These are phyloP conservation scores for Saccharomycopsis oosterbeekiorum DNA, from an alignment of 805 yeast genomes.

Conservation along the genomic window DNA sequence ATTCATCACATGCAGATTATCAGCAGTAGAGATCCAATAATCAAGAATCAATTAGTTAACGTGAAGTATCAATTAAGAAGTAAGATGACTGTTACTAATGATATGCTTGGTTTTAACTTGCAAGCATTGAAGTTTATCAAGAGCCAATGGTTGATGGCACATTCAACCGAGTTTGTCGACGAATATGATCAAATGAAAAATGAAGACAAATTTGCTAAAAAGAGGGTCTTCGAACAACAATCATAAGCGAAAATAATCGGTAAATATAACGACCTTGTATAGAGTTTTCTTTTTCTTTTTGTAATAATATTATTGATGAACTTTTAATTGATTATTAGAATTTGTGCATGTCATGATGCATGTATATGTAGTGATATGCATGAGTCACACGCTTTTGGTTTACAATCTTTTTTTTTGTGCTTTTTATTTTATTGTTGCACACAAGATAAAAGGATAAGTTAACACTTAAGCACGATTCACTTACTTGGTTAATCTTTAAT, in stretches of 20 bases:
- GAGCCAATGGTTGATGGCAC: slow-evolving; percentile 70
- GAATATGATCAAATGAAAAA: slow-evolving; percentile 45
- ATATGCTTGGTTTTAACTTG: slow-evolving; percentile 70
- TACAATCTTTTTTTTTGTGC: neutral
- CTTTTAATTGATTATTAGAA: no score
- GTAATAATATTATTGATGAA: no score
- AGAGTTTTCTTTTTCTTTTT: neutral
- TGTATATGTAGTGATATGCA: neutral
- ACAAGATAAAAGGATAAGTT: neutral
- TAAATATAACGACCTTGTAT: no score
- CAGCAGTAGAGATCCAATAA: slow-evolving; percentile 49
- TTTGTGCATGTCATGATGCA: neutral
- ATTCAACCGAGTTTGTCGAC: slow-evolving; percentile 64
- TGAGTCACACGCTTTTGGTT: neutral
- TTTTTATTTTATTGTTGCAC: neutral
- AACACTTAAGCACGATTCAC: neutral
- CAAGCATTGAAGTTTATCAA: slow-evolving; percentile 71
- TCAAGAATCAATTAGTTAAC: slow-evolving; percentile 53
- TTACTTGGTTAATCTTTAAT: neutral
- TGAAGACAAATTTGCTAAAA: slow-evolving; percentile 48
- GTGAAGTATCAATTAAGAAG: slow-evolving; percentile 55
- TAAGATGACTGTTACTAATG: slow-evolving; percentile 34
- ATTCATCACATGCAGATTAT: slow-evolving; percentile 74
- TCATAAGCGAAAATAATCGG: neutral
- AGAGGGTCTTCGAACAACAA: slow-evolving; percentile 53